phyloP scores from a whole-genome alignment of 805 yeast genomes.

The Metschnikowia koreensis region DNA sequence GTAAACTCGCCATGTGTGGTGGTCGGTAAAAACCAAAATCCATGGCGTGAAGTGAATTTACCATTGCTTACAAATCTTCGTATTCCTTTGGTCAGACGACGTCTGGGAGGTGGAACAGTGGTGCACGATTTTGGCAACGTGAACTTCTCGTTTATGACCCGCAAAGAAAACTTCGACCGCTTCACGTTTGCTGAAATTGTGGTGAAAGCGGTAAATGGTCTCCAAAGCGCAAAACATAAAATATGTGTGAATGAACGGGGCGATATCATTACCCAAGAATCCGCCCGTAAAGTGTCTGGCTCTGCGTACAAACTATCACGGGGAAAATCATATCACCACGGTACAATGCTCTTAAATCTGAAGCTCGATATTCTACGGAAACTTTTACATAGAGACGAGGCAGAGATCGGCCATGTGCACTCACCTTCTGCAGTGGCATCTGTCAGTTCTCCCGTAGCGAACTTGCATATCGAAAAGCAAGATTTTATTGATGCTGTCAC shows the following conservation, averaged over 20 bases:
- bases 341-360: constrained; percentile 83
- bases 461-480: constrained; percentile 48
- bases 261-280: constrained; percentile 59
- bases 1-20: constrained; percentile 84
- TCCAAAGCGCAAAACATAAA: constrained; percentile 12
- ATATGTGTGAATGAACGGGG: constrained; percentile 70
- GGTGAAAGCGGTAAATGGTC: constrained; percentile 26
- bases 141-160: constrained; percentile 78
- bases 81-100: constrained; percentile 72
- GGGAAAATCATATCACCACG: constrained; percentile 89
- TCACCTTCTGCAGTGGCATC: constrained; percentile 63
- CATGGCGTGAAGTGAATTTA: constrained; percentile 82
- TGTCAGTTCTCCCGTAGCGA: constrained; percentile 76
- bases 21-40: constrained; percentile 93
- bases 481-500: constrained; percentile 47
- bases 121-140: constrained; percentile 90
- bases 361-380: constrained; percentile 56
- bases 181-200: constrained; percentile 51
- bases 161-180: constrained; percentile 63
- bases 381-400: constrained; percentile 51
- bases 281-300: constrained; percentile 71
- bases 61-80: constrained; percentile 46
- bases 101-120: constrained; percentile 95
- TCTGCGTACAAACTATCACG: constrained; percentile 85
- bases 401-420: constrained; percentile 39